A percentile compares a stretch with the other conserved stretches of the same genome.
Conservation (phyloP, 148 eudicot species). For the Limonium bicolor region DNA sequence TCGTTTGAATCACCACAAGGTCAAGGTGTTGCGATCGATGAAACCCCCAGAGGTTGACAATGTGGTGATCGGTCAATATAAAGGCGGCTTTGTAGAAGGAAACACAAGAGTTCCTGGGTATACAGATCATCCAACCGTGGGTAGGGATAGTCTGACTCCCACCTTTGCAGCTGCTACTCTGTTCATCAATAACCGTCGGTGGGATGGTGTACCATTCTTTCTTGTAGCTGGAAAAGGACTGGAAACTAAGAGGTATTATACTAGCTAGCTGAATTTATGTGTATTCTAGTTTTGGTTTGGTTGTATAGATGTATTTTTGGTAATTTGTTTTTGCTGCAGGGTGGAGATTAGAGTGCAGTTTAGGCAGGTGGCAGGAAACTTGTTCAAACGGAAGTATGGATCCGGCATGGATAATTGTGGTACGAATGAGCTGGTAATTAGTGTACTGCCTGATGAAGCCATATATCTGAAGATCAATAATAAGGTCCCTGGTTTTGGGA, state of each 20-base stretch:
- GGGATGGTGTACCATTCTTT: slow-evolving; percentile 31
- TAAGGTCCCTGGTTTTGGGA: slow-evolving; percentile 29
- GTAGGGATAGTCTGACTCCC: slow-evolving; percentile 13
- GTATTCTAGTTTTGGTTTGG: no score
- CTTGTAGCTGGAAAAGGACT: slow-evolving; percentile 17
- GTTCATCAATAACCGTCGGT: slow-evolving; percentile 21
- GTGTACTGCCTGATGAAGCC: slow-evolving; percentile 26
- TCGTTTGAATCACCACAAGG: slow-evolving; percentile 10
- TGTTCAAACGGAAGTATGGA: slow-evolving; percentile 17
- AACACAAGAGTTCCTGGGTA: slow-evolving; percentile 2
- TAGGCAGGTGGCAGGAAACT: slow-evolving; percentile 24
- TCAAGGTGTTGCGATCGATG: slow-evolving; percentile 29
- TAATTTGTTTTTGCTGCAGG: no score
- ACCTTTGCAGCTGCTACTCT: slow-evolving; percentile 23
- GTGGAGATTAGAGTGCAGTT: slow-evolving; percentile 29
- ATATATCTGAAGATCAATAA: slow-evolving; percentile 21
- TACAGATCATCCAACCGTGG: slow-evolving; percentile 11
- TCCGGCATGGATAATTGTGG: slow-evolving; percentile 18
- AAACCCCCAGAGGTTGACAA: slow-evolving; percentile 11
- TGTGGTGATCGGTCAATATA: slow-evolving; percentile 21
- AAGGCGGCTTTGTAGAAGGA: slow-evolving; percentile 9
- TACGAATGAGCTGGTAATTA: slow-evolving; percentile 22
- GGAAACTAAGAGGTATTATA: background rate
- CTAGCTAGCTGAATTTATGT: background rate
- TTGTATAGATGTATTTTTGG: no score